Conservation (phyloP, 2,329 filamentous ascomycete genomes). For the Sclerotinia spermophila region DNA sequence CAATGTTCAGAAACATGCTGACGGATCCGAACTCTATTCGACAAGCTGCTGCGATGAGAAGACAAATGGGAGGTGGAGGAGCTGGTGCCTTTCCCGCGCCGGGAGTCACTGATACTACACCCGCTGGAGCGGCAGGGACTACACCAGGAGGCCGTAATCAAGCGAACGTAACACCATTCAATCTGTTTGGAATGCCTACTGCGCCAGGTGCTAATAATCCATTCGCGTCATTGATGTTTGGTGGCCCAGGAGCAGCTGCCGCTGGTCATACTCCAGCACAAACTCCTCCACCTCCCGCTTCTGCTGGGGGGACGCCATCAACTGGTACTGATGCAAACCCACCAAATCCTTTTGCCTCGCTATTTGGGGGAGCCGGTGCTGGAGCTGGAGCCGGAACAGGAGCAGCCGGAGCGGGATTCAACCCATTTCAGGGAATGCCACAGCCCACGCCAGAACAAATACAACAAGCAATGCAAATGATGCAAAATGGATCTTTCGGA, state of each 20-base stretch:
- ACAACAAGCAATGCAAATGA: constrained; percentile 50
- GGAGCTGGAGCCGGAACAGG: constrained; percentile 20
- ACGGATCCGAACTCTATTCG: constrained; percentile 83
- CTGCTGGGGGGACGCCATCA: constrained; percentile 25
- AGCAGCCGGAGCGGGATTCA: constrained; percentile 23
- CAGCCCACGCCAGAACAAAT: constrained; percentile 53
- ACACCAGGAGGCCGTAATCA: constrained; percentile 30
- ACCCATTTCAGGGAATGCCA: constrained; percentile 45
- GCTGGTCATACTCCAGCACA: constrained; percentile 32
- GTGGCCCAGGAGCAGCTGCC: constrained; percentile 29
- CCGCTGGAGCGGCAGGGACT: constrained; percentile 40
- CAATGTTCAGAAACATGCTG: constrained; percentile 87
- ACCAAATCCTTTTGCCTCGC: constrained; percentile 64
- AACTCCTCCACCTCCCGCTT: constrained; percentile 34
- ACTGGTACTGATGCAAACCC: constrained; percentile 38
- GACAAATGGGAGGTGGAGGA: constrained; percentile 56
- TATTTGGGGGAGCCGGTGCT: constrained; percentile 51
- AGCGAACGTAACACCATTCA: constrained; percentile 24
- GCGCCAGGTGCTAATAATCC: constrained; percentile 48
- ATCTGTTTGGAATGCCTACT: constrained; percentile 36
- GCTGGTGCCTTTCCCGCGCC: constrained; percentile 77
- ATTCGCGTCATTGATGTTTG: constrained; percentile 59
- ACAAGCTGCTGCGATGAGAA: constrained; percentile 78
- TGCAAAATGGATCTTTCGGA: constrained; percentile 29
- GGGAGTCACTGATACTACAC: constrained; percentile 84